Evolutionary conservation across 2,329 filamentous ascomycete genomes (phyloP).

Genomic region (Ciborinia camelliae): DNA sequence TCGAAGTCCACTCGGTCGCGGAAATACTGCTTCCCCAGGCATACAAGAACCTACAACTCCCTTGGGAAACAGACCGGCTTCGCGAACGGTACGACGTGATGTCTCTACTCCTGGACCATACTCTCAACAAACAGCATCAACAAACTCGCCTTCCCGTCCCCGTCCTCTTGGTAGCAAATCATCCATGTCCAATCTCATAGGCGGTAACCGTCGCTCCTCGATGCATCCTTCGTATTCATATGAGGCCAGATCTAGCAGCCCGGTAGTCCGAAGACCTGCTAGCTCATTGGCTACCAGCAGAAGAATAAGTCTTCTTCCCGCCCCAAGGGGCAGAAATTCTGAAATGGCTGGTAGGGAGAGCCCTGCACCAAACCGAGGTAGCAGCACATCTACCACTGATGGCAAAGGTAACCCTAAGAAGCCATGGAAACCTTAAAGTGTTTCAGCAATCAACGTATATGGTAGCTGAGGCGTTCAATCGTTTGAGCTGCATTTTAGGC

Average conservation of each 20-base stretch:
- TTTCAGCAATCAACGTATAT: neutral
- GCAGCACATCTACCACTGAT: conserved; percentile 29
- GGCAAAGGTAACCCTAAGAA: conserved; percentile 31
- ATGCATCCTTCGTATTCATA: conserved; percentile 47
- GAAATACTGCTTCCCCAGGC: conserved; percentile 33
- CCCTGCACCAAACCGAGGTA: conserved; percentile 43
- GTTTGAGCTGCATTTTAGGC: neutral
- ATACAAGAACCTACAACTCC: conserved; percentile 30
- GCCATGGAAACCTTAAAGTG: conserved; percentile 27
- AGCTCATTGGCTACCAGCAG: conserved; percentile 54
- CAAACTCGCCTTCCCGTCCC: conserved; percentile 42
- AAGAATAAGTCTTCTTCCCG: conserved; percentile 54
- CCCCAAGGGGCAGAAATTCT: conserved; percentile 36
- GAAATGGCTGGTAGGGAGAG: conserved; percentile 46
- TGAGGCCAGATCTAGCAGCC: conserved; percentile 35
- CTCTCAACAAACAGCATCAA: conserved; percentile 44
- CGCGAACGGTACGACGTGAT: conserved; percentile 50
- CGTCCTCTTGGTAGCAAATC: conserved; percentile 38
- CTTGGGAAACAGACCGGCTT: conserved; percentile 31
- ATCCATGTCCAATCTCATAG: conserved; percentile 43
- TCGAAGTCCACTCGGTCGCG: conserved; percentile 32
- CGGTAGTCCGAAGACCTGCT: conserved; percentile 45
- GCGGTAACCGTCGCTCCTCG: conserved; percentile 49
- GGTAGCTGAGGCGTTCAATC: conserved; percentile 4
- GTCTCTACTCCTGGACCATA: conserved; percentile 52